phyloP scores from a whole-genome alignment of 2,329 filamentous ascomycete genomes.

The Clathrospora elynae region DNA sequence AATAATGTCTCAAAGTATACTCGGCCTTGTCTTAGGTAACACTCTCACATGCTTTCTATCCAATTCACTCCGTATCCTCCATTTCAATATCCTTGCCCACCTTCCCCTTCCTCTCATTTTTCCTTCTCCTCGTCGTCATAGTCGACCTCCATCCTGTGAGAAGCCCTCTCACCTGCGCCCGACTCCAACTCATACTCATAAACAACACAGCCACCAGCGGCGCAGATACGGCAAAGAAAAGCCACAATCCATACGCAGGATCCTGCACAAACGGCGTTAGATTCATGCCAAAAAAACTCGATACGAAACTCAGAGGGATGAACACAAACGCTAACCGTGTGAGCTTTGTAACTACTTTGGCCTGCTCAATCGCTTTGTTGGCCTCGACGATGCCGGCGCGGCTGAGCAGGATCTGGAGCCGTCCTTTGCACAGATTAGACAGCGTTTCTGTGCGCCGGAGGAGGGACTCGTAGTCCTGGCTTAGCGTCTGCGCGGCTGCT shows the following conservation, averaged over 20 bases:
- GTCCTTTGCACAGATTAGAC: conserved; percentile 2
- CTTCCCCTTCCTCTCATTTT: too few relatives aligned
- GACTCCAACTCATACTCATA: too few relatives aligned
- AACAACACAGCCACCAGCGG: too few relatives aligned
- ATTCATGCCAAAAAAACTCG: conserved; percentile 9
- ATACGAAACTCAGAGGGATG: conserved; percentile 3
- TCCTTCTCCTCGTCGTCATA: too few relatives aligned
- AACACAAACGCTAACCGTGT: conserved; percentile 5
- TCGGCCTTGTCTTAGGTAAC: too few relatives aligned
- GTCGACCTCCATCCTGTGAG: too few relatives aligned
- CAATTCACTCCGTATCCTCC: too few relatives aligned
- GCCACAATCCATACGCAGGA: conserved; percentile 2
- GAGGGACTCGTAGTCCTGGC: conserved; percentile 6
- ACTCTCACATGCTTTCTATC: too few relatives aligned
- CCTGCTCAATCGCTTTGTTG: conserved; percentile 30
- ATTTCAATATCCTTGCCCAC: too few relatives aligned
- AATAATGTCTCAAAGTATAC: too few relatives aligned
- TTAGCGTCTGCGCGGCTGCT: too few relatives aligned
- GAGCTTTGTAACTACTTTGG: conserved; percentile 28
- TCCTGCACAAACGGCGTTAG: conserved; percentile 32
- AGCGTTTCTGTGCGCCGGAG: conserved; percentile 3
- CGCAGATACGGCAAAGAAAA: conserved; percentile 13
- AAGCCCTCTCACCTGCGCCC: too few relatives aligned
- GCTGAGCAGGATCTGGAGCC: conserved; percentile 26
- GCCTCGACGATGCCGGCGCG: conserved; percentile 30